phyloP scores from a whole-genome alignment of 345 rosid genomes.

The Linum lewisii region DNA sequence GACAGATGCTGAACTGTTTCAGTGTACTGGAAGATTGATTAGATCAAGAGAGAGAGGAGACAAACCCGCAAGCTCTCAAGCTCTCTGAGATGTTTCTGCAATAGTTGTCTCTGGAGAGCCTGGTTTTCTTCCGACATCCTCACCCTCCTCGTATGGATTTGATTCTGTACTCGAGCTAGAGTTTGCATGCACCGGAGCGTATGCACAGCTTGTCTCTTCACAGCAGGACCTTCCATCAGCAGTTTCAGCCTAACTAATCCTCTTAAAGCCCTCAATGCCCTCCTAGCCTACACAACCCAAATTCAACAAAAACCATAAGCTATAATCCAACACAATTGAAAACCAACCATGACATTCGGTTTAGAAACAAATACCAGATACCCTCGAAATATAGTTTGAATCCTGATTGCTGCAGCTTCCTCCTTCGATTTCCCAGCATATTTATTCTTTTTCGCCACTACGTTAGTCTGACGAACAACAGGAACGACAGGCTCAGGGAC shows the following conservation, averaged over 20 bases:
- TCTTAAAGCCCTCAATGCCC: conserved; percentile 72
- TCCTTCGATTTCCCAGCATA: conserved; percentile 57
- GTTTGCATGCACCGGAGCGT: conserved; percentile 86
- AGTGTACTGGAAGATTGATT: too few relatives aligned
- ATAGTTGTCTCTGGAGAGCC: conserved; percentile 77
- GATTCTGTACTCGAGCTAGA: conserved; percentile 78
- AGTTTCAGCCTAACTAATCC: conserved; percentile 75
- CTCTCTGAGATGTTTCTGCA: conserved; percentile 87
- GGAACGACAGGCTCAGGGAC: conserved; percentile 40
- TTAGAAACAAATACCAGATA: conserved; percentile 43
- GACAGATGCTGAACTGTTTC: too few relatives aligned
- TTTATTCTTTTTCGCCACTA: conserved; percentile 30
- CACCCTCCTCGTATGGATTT: conserved; percentile 65
- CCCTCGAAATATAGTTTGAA: conserved; percentile 84
- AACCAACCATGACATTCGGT: conserved; percentile 1
- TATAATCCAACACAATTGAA: background rate
- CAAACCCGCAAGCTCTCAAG: conserved; percentile 57
- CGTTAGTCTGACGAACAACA: conserved; percentile 21
- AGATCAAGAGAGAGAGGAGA: conserved; percentile 1
- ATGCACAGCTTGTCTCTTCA: conserved; percentile 70
- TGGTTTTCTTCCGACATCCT: conserved; percentile 90
- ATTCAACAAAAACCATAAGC: background rate
- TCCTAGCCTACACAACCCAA: conserved; percentile 47
- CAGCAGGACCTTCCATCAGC: conserved; percentile 74
- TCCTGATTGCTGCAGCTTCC: conserved; percentile 77